These are phyloP conservation scores for Fusarium armeniacum DNA, from an alignment of 2,329 filamentous ascomycete species.

Conservation along the genomic window DNA sequence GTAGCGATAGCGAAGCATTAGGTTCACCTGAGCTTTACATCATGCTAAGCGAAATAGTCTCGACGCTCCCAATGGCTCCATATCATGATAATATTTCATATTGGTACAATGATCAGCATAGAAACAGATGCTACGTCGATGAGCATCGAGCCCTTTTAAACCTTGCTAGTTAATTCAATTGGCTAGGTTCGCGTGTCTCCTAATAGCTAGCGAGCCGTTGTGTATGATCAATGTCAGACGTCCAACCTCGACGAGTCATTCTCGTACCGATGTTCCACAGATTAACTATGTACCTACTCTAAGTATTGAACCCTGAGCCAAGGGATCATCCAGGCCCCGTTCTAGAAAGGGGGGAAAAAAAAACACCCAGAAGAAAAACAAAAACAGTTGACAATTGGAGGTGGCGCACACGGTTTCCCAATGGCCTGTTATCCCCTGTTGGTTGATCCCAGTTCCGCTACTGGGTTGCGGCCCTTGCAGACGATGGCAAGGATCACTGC, in stretches of 20 bases:
- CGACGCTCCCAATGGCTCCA: background rate
- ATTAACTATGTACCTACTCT: constrained; percentile 17
- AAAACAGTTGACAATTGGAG: constrained; percentile 38
- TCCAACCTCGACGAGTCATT: constrained; percentile 7
- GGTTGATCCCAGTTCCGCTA: constrained; percentile 39
- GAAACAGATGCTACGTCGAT: constrained; percentile 33
- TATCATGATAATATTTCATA: background rate
- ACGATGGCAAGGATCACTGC: constrained; percentile 45
- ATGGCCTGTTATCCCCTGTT: constrained; percentile 40
- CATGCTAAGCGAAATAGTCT: constrained; percentile 27
- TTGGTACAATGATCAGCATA: constrained; percentile 25
- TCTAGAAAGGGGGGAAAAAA: constrained; percentile 24
- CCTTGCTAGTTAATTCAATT: constrained; percentile 22
- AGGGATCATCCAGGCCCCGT: constrained; percentile 34
- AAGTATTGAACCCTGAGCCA: constrained; percentile 36
- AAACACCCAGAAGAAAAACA: background rate
- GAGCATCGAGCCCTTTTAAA: constrained; percentile 13
- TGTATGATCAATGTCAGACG: background rate
- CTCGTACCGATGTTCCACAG: constrained; percentile 5
- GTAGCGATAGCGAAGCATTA: constrained; percentile 6
- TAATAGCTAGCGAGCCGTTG: constrained; percentile 2
- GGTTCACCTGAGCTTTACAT: constrained; percentile 5
- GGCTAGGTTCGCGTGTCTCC: constrained; percentile 3
- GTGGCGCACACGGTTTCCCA: constrained; percentile 42
- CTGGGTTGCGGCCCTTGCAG: constrained; percentile 51